Evolutionary conservation across 352 stramenopile species (phyloP).

Genomic region (Globisporangium canariense): DNA sequence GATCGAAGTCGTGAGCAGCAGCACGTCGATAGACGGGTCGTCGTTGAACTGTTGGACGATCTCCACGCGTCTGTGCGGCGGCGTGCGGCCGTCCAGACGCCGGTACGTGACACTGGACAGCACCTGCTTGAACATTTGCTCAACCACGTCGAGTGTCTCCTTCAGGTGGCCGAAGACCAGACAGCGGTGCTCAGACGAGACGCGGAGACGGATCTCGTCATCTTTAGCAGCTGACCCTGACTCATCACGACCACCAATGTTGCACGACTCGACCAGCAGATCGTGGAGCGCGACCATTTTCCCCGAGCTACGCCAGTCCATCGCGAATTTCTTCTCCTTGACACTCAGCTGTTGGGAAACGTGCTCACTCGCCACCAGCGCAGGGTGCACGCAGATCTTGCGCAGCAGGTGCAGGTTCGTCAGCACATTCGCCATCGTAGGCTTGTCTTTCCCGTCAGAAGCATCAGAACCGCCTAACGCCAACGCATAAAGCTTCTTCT

Average conservation of each 20-base stretch:
- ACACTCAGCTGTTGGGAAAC: conserved; percentile 20
- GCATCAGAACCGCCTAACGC: conserved; percentile 6
- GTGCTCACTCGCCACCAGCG: conserved; percentile 60
- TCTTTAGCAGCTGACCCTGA: conserved; percentile 12
- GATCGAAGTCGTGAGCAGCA: conserved; percentile 95
- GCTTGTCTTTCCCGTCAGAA: too few species aligned
- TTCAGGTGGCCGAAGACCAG: conserved; percentile 96
- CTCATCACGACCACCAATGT: conserved; percentile 19
- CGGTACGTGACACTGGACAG: conserved; percentile 78
- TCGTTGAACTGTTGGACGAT: conserved; percentile 92
- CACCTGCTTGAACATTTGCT: conserved; percentile 80
- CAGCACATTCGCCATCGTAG: conserved; percentile 32
- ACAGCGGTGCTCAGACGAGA: conserved; percentile 79
- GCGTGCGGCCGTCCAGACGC: conserved; percentile 91
- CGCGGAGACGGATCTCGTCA: conserved; percentile 6
- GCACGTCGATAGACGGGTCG: conserved; percentile 89
- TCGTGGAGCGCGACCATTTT: conserved; percentile 88
- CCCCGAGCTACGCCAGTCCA: conserved; percentile 81
- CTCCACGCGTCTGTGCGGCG: conserved; percentile 52
- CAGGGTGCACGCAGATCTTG: conserved; percentile 94
- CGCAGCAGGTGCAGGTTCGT: conserved; percentile 79
- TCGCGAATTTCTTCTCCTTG: conserved; percentile 27
- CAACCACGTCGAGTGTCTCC: conserved; percentile 91
- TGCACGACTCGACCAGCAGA: conserved; percentile 70
- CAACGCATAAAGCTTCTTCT: conserved; percentile 82